Evolutionary conservation across 495 filamentous ascomycete genomes (phyloP).

Genomic region (Penicillium canariense): DNA sequence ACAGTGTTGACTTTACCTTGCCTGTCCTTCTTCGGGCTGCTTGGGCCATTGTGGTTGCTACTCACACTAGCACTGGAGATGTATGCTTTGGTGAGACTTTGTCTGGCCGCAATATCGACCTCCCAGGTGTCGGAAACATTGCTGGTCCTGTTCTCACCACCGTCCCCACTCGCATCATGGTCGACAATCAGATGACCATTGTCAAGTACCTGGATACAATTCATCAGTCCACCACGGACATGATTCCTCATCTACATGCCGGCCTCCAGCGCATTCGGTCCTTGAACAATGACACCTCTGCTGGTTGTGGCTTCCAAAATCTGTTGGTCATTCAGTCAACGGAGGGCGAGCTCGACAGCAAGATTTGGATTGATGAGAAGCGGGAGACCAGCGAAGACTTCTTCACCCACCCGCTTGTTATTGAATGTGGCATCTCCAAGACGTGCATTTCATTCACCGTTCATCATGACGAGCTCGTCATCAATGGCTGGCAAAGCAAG

Average conservation of each 20-base stretch:
- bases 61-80: constrained; percentile 44
- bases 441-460: constrained; percentile 29
- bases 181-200: constrained; percentile 37
- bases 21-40: constrained; percentile 53
- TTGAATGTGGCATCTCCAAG: constrained; percentile 43
- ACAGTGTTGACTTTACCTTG: constrained; percentile 38
- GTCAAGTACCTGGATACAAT: constrained; percentile 42
- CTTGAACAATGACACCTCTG: constrained; percentile 33
- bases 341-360: constrained; percentile 26
- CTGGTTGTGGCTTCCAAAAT: constrained; percentile 64
- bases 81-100: constrained; percentile 56
- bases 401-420: constrained; percentile 49
- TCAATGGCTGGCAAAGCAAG: constrained; percentile 37
- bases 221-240: constrained; percentile 41
- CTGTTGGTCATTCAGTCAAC: constrained; percentile 55
- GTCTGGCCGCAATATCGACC: constrained; percentile 51
- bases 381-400: constrained; percentile 46
- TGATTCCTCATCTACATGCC: constrained; percentile 50
- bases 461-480: constrained; percentile 39
- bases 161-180: constrained; percentile 44
- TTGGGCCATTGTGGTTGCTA: constrained; percentile 50
- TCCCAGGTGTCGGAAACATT: constrained; percentile 49
- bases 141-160: constrained; percentile 55
- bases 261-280: constrained; percentile 45
- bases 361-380: constrained; percentile 46